Conservation (phyloP, 2,329 filamentous ascomycete genomes). For the Reticulascus tulasneorum region DNA sequence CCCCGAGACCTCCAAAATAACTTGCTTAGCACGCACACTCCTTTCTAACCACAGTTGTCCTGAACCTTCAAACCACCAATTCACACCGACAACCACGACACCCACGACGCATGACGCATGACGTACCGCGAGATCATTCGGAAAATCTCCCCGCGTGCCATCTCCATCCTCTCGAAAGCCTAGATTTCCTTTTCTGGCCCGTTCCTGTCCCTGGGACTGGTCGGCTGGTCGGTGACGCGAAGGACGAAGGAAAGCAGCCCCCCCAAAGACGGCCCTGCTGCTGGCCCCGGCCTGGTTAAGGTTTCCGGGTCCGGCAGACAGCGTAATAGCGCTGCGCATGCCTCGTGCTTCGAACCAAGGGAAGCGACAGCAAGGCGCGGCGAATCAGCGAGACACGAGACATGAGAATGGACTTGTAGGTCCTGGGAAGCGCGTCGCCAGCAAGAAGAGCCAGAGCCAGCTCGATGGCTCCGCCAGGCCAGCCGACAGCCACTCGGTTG, state of each 20-base stretch:
- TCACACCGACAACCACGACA: background rate
- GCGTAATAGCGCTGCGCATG: conserved; percentile 46
- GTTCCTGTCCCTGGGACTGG: conserved; percentile 18
- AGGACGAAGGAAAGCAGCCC: too few species aligned
- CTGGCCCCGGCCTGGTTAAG: conserved; percentile 30
- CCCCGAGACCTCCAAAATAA: too few species aligned
- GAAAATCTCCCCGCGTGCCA: conserved; percentile 6
- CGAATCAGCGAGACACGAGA: conserved; percentile 66
- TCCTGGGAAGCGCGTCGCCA: conserved; percentile 33
- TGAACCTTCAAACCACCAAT: conserved; percentile 1
- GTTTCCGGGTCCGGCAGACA: conserved; percentile 31
- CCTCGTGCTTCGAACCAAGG: conserved; percentile 55
- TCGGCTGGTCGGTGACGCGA: too few species aligned
- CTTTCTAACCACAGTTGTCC: background rate
- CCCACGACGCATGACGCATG: conserved; percentile 11
- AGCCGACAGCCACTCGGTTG: conserved; percentile 22
- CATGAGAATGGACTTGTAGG: conserved; percentile 87
- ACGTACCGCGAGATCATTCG: conserved; percentile 5
- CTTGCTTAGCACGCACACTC: conserved; percentile 5
- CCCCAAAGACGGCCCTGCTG: conserved; percentile 27
- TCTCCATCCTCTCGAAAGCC: conserved; percentile 10
- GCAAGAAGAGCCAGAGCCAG: conserved; percentile 43
- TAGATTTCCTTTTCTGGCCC: conserved; percentile 9
- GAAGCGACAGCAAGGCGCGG: conserved; percentile 60
- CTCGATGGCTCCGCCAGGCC: conserved; percentile 29